Evolutionary conservation across 345 rosid genomes (phyloP).

Genomic region (Durio zibethinus): DNA sequence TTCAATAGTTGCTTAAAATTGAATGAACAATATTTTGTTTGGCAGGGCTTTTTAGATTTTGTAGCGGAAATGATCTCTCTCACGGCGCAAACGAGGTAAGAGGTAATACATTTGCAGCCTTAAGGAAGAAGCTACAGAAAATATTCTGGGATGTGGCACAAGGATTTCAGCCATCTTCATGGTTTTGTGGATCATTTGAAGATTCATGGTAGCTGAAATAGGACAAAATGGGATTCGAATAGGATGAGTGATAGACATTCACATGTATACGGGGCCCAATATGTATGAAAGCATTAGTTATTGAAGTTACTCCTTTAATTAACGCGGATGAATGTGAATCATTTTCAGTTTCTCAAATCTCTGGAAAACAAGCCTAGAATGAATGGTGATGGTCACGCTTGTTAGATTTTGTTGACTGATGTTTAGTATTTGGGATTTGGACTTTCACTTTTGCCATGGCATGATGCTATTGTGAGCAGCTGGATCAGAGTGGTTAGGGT

Average conservation of each 20-base stretch:
- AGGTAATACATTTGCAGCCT: conserved; percentile 40
- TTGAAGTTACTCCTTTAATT: neutral
- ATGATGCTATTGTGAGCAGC: neutral
- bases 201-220: conserved; percentile 15
- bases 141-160: conserved; percentile 48
- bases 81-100: conserved; percentile 37
- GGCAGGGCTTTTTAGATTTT: conserved; percentile 55
- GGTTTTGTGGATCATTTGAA: conserved; percentile 16
- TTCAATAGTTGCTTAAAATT: neutral
- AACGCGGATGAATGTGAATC: too few relatives aligned
- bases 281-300: conserved; percentile 16
- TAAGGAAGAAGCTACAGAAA: conserved; percentile 48
- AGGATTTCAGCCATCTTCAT: conserved; percentile 29
- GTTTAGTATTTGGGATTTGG: neutral
- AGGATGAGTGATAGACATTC: neutral
- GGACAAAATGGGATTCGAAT: conserved; percentile 21
- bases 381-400: neutral
- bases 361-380: neutral
- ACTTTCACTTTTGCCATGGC: neutral
- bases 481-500: neutral
- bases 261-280: conserved; percentile 4
- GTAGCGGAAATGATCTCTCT: conserved; percentile 45
- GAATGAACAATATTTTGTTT: neutral
- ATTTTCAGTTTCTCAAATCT: too few relatives aligned
- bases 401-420: too few relatives aligned